phyloP scores from a whole-genome alignment of 2,329 filamentous ascomycete species.

The Aspergillus fischeri region DNA sequence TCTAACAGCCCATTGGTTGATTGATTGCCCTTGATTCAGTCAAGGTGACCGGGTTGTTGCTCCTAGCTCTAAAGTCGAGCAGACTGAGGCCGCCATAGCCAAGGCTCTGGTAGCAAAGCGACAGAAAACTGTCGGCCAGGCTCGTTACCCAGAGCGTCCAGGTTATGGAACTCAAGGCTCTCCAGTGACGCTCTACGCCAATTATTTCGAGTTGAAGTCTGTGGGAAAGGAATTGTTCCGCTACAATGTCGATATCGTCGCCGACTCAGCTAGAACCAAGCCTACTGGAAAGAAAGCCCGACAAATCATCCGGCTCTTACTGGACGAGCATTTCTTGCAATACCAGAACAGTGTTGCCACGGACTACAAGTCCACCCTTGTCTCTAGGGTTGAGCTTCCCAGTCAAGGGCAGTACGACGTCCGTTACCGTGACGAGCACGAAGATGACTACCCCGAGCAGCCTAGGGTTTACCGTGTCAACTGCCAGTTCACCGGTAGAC shows the following conservation, averaged over 20 bases:
- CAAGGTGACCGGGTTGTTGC: conserved; percentile 15
- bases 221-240: conserved; percentile 37
- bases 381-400: conserved; percentile 29
- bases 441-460: conserved; percentile 28
- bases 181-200: conserved; percentile 33
- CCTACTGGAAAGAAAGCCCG: conserved; percentile 42
- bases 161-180: conserved; percentile 34
- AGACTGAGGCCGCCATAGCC: conserved; percentile 25
- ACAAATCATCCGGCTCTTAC: conserved; percentile 46
- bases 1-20: background rate
- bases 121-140: conserved; percentile 12
- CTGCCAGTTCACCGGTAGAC: conserved; percentile 30
- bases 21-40: conserved; percentile 11
- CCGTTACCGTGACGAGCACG: conserved; percentile 34
- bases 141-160: conserved; percentile 32
- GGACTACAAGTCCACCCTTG: conserved; percentile 37
- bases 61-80: conserved; percentile 21
- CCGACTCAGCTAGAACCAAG: conserved; percentile 21
- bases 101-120: conserved; percentile 19
- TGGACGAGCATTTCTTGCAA: conserved; percentile 34
- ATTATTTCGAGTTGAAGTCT: conserved; percentile 37
- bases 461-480: conserved; percentile 35
- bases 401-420: conserved; percentile 22
- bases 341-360: conserved; percentile 31
- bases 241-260: conserved; percentile 37